Conservation (phyloP, 2,329 filamentous ascomycete species). For the Xylariaceae sp. region DNA sequence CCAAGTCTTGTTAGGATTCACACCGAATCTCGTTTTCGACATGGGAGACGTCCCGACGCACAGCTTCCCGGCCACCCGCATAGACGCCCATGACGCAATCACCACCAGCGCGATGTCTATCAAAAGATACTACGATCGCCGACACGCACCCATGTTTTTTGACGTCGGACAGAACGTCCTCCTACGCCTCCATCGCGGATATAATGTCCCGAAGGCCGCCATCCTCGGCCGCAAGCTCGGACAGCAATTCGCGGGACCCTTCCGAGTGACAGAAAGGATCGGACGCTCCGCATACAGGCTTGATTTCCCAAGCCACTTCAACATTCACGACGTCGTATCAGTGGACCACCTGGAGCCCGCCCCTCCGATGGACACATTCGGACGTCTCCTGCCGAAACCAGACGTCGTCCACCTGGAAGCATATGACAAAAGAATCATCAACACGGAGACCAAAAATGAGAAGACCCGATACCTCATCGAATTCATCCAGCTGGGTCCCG, state of each 20-base stretch:
- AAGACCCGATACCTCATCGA: too few relatives aligned
- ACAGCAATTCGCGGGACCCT: constrained; percentile 5
- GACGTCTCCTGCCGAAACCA: not conserved
- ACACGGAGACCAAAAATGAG: too few relatives aligned
- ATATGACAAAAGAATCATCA: too few relatives aligned
- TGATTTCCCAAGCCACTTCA: not conserved
- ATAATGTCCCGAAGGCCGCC: not conserved
- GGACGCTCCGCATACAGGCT: not conserved
- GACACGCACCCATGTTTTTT: not conserved
- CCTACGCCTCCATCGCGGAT: constrained; percentile 2
- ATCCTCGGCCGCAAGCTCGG: not conserved
- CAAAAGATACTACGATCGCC: not conserved
- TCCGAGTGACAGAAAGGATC: not conserved
- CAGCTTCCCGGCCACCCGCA: not conserved
- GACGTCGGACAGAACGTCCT: not conserved
- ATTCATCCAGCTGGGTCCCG: too few relatives aligned
- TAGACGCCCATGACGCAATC: not conserved
- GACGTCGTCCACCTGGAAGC: too few relatives aligned
- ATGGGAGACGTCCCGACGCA: not conserved
- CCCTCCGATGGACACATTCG: not conserved
- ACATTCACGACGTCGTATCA: not conserved
- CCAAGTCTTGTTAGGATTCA: not conserved
- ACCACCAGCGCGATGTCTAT: not conserved
- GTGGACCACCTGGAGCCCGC: not conserved
- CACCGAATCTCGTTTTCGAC: not conserved